Base-by-base conservation (phyloP, 2,329 filamentous ascomycete genomes). In the Aspergillus pseudotamarii region DNA sequence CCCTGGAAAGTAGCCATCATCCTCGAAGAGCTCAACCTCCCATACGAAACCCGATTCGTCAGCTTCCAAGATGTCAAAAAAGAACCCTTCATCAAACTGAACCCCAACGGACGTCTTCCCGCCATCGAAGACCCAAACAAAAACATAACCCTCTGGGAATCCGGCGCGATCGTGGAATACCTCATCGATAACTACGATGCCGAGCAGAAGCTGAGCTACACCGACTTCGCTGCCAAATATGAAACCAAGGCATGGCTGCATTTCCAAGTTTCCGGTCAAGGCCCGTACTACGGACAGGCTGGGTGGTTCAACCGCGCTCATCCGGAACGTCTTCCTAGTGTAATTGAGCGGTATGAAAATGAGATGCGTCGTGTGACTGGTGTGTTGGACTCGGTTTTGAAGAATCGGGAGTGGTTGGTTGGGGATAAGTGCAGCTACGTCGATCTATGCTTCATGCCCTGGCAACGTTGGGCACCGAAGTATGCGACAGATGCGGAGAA, bases 261-360 rank as follows among this genome's bases (percentile, higher is more conserved):
- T 66, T 82, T 76, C 69, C 79, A 82, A 68, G 69, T 71, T n/a
- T 74, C 75, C 1, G 80, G 80, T 8, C 81, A 83, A 61, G 81
- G 80, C 1, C 81, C 81, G 1, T 83, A 83, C 66, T 83, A 75
- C 61, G 82, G 82, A 5, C 81, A 83, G 68, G 70, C 71, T 3
- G 71, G 69, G 30, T 83, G 79, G 81, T 83, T 80, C 71, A 65
- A 59, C 19, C 62, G 61, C 6, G 78, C 75, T 57, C 78, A 82
- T 65, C 67, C 68, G 0, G 80, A 83, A 57, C 79, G 76, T 62
- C 14, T 82, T 32, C 73, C 69, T 0, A 76, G 72, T 19, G 81
- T 78, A 9, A 70, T 80, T 21, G 74, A 81, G 10, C 78, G 82
- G 23, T 84, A 83, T 68, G 65, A 67, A 32, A 73, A 75, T 19